Base-by-base conservation (phyloP, 371 early-diverging fungal genomes). In the Mucor mucedo region DNA sequence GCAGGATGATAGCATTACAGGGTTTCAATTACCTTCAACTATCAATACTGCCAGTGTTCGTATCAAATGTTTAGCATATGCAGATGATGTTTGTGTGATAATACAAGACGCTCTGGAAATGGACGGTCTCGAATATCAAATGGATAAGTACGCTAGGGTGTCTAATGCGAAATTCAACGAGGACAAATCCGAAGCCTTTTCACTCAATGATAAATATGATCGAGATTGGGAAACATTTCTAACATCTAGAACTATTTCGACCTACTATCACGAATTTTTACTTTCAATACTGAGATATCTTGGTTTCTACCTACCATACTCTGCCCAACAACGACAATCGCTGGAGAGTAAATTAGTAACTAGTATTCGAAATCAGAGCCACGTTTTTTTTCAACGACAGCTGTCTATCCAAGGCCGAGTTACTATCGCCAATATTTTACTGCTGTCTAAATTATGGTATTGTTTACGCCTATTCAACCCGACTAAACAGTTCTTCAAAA, bases 161-260 rank as follows among this genome's bases (percentile, higher is more conserved):
- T 59, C 55, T 2, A 67, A 67, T 58, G 62, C 62, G 8, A 62
- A 57, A 32, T 60, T 61, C 32, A 67, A 67, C 27, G 27, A 61
- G 47, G 42, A 53, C 21, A 59, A 67, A 49, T 62, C 62, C 2
- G 58, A 58, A 54, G 58, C 58, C 13, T 53, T 67, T 27, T 62
- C 35, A 0, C 21, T 62, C 16, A 40, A 44, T 47, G 62, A 62
- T 13, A 57, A 32, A n/a, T 10, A 5, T 2, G 35, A 35, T n/a
- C 3, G 35, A 11, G 6, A 16, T 5, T 64, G 58, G 54, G 8
- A 35, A n/a, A 5, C 7, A 11, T 3, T 14, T 14, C 28, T 58
- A 28, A 3, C 0, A 7, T 9, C 40, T 1, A n/a, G 14, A n/a
- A 48, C 16, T 6, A 48, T 58, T 10, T 5, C 9, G 1, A 48